phyloP scores from a whole-genome alignment of 164 flowering plant species.

The Umbellularia californica region DNA sequence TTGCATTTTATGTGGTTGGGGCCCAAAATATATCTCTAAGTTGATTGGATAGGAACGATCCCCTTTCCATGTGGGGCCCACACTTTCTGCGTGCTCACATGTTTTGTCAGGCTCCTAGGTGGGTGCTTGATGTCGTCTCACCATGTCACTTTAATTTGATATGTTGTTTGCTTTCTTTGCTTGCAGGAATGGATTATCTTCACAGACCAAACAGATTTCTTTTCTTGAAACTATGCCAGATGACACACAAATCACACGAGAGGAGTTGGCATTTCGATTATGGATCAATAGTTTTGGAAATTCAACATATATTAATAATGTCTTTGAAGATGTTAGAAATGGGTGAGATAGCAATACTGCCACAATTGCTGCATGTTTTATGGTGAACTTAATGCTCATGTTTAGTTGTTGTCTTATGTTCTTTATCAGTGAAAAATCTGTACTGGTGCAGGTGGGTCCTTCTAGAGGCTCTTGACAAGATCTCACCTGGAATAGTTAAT shows the following conservation, averaged over 20 bases:
- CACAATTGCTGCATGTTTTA: background rate
- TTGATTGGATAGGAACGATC: too few relatives aligned
- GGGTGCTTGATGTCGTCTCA: too few relatives aligned
- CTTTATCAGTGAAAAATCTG: background rate
- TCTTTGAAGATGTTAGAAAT: conserved; percentile 81
- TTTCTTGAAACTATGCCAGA: conserved; percentile 55
- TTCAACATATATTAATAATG: conserved; percentile 58
- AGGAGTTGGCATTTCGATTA: conserved; percentile 76
- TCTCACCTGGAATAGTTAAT: conserved; percentile 82
- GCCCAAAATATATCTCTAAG: too few relatives aligned
- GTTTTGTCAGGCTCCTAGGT: too few relatives aligned
- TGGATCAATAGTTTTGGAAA: conserved; percentile 89
- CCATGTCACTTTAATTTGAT: too few relatives aligned
- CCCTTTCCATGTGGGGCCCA: too few relatives aligned
- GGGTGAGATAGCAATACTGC: conserved; percentile 49
- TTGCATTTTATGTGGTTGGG: too few relatives aligned
- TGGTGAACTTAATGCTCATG: background rate
- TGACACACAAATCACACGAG: conserved; percentile 71
- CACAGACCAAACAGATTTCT: conserved; percentile 66
- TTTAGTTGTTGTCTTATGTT: background rate
- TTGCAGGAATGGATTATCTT: conserved; percentile 82
- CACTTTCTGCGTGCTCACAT: too few relatives aligned
- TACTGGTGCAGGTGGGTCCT: conserved; percentile 70
- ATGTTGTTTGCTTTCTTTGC: background rate
- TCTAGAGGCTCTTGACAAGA: conserved; percentile 79